Evolutionary conservation across 352 stramenopile species (phyloP).

Genomic region (Phytopythium cucurbitacearum): DNA sequence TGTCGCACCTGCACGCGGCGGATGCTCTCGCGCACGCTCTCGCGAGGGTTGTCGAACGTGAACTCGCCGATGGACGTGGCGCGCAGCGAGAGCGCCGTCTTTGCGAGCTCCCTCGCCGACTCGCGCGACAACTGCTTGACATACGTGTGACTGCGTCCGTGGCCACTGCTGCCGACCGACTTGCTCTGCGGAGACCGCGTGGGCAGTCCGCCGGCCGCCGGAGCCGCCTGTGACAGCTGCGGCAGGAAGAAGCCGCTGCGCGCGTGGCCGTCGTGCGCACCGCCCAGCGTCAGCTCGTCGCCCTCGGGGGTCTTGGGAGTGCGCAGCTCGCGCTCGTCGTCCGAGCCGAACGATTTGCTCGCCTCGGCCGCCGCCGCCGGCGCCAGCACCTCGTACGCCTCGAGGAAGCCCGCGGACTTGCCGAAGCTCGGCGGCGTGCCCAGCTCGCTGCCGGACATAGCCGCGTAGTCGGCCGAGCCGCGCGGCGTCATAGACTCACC

Average conservation of each 20-base stretch:
- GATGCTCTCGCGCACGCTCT: slow-evolving; percentile 30
- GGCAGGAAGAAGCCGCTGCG: slow-evolving; percentile 21
- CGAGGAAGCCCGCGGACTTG: slow-evolving; percentile 14
- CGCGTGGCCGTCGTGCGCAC: slow-evolving; percentile 1
- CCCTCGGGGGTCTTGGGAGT: slow-evolving; percentile 25
- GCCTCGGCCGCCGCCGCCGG: background rate
- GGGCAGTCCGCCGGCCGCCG: slow-evolving; percentile 34
- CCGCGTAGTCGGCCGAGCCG: slow-evolving; percentile 10
- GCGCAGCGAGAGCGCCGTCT: slow-evolving; percentile 60
- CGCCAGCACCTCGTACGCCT: slow-evolving; percentile 6
- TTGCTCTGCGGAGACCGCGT: slow-evolving; percentile 30
- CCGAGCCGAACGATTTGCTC: slow-evolving; percentile 13
- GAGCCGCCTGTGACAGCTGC: slow-evolving; percentile 11
- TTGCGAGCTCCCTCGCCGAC: slow-evolving; percentile 60
- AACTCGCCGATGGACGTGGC: slow-evolving; percentile 74
- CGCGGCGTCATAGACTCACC: slow-evolving; percentile 16
- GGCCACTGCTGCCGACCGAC: background rate
- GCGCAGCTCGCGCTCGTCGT: slow-evolving; percentile 13
- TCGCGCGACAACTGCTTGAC: slow-evolving; percentile 42
- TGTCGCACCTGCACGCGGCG: slow-evolving; percentile 78
- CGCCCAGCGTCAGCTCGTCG: slow-evolving; percentile 6
- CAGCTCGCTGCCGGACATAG: slow-evolving; percentile 11
- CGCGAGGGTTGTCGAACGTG: slow-evolving; percentile 62
- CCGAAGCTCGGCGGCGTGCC: slow-evolving; percentile 18
- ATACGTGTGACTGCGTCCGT: slow-evolving; percentile 27